A percentile compares a stretch with the other conserved stretches of the same genome.
phyloP scores from a whole-genome alignment of 73 alveolate species.

The Breviolum minutum region DNA sequence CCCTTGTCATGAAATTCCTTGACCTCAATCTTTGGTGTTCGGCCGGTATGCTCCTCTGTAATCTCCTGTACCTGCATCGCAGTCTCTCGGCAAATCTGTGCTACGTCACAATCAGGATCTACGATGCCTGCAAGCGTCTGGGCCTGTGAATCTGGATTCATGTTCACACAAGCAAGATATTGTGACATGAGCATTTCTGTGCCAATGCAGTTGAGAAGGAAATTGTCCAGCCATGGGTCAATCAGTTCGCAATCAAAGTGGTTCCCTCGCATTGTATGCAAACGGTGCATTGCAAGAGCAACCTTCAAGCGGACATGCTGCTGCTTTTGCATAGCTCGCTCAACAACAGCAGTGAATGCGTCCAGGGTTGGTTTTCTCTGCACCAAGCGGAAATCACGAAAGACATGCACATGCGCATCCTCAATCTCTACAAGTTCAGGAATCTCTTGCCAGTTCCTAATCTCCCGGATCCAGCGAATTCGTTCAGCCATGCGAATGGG shows the following conservation, averaged over 20 bases:
- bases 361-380: conserved; percentile 90
- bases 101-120: conserved; percentile 82
- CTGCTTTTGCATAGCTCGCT: conserved; percentile 68
- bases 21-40: conserved; percentile 54
- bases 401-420: conserved; percentile 68
- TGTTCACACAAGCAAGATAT: conserved; percentile 66
- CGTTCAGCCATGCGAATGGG: conserved; percentile 80
- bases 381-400: conserved; percentile 52
- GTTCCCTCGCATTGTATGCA: conserved; percentile 46
- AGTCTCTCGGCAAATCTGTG: conserved; percentile 88
- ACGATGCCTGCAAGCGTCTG: conserved; percentile 60
- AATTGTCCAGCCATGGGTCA: conserved; percentile 81
- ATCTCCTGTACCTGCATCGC: conserved; percentile 81
- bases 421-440: conserved; percentile 57
- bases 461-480: conserved; percentile 78
- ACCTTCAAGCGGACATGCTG: conserved; percentile 75
- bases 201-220: conserved; percentile 81
- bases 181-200: conserved; percentile 93
- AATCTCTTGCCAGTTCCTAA: conserved; percentile 53
- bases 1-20: conserved; percentile 40
- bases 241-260: conserved; percentile 23
- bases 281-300: conserved; percentile 75
- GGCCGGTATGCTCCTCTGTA: conserved; percentile 76
- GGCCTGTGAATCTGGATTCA: neutral
- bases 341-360: conserved; percentile 84